Evolutionary conservation across 208 protist genomes (phyloP), one percentile per base, ranked within the genome.

Genomic region (Leishmania braziliensis): DNA sequence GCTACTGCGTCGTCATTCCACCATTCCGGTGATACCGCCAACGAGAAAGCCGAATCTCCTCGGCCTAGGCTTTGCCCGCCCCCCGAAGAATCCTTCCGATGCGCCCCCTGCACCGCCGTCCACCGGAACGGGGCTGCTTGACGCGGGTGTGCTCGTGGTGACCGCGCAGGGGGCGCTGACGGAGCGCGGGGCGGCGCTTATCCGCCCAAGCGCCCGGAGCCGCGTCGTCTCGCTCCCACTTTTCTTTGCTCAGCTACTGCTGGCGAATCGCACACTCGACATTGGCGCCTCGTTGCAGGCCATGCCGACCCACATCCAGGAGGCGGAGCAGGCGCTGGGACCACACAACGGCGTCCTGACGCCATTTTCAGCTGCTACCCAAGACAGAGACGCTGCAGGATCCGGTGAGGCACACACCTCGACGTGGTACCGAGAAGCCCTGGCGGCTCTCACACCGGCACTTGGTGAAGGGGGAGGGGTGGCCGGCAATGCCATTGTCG

Each of bases 131-230:
- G 33, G 68, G 39, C 82, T 96, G 63, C 80, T 90, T 5, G 89
- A 91, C 29, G 78, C 84, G 0, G 93, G 93, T 33, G 86, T 94
- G 73, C 72, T 88, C 10, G 81, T 85, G n/a, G 78, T 95, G 71
- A 75, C 86, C 46, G 84, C 77, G 20, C 72, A 72, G 39, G 93
- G 93, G 29, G n/a, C 23, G 18, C 84, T 96, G 77, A 96, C 93
- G 33, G 90, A 91, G 78, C 71, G 62, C 43, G 93, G 93, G 5
- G 93, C 93, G 20, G 78, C 68, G 33, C 79, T 90, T 43, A 76
- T 96, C 5, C 56, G 79, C 6, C 70, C 50, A 14, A 58, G 83
- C 77, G 90, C 85, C 18, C 83, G 77, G 20, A 72, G 77, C 3
- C 91, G 89, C 46, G 74, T 94, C 1, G 29, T 94, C 36, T 58